A percentile compares a stretch with the other conserved stretches of the same genome.
Conservation (phyloP, 495 filamentous ascomycete species). For the Hypoxylon intermedium region DNA sequence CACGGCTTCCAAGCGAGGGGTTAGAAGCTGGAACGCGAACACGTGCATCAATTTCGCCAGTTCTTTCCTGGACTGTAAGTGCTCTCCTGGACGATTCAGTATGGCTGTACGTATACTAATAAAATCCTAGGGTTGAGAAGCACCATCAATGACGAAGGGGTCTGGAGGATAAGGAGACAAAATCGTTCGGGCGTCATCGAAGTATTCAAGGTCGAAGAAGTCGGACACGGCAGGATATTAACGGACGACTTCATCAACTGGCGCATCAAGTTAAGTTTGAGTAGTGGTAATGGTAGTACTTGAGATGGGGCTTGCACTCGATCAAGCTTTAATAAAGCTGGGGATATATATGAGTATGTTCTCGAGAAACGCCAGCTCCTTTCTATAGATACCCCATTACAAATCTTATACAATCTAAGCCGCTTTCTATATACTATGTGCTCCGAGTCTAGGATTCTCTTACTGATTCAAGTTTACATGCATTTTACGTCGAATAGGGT, state of each 20-base stretch:
- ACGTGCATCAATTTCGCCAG: slow-evolving; percentile 88
- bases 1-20: slow-evolving; percentile 69
- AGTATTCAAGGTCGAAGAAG: slow-evolving; percentile 73
- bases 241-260: slow-evolving; percentile 77
- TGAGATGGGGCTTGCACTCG: slow-evolving; percentile 1
- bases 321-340: not conserved
- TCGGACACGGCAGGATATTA: slow-evolving; percentile 78
- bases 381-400: slow-evolving; percentile 33
- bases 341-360: not conserved
- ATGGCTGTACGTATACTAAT: slow-evolving; percentile 17
- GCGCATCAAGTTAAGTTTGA: slow-evolving; percentile 61
- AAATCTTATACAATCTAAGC: slow-evolving; percentile 4
- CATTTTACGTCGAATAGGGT: slow-evolving; percentile 55
- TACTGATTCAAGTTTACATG: slow-evolving; percentile 35
- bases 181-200: slow-evolving; percentile 67
- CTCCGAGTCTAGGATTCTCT: not conserved
- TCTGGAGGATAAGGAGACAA: slow-evolving; percentile 78
- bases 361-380: slow-evolving; percentile 18
- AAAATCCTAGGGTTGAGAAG: slow-evolving; percentile 64
- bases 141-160: slow-evolving; percentile 71
- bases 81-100: not conserved
- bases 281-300: slow-evolving; percentile 10
- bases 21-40: slow-evolving; percentile 82
- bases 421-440: slow-evolving; percentile 10
- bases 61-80: slow-evolving; percentile 75